Percentiles rank a stretch among this genome's conserved stretches.
phyloP scores from a whole-genome alignment of 345 rosid genomes.

The Geranium rotundifolium region DNA sequence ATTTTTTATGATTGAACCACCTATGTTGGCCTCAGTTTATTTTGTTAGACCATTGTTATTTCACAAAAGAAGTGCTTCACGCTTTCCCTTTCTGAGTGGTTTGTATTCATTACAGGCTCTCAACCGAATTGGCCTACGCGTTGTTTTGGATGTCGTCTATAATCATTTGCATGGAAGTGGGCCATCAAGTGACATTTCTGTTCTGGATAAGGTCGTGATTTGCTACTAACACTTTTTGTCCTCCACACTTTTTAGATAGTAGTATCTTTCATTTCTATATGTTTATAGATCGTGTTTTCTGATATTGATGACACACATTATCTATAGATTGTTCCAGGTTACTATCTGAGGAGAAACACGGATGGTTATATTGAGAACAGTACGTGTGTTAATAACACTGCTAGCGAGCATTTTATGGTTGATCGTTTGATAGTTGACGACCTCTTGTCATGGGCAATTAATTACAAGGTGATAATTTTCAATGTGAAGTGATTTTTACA shows the following conservation, averaged over 20 bases:
- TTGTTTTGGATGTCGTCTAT: slow-evolving; percentile 88
- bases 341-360: slow-evolving; percentile 76
- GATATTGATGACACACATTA: slow-evolving; percentile 9
- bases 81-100: slow-evolving; percentile 3
- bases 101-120: slow-evolving; percentile 45
- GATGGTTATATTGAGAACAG: slow-evolving; percentile 83
- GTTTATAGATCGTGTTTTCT: neutral
- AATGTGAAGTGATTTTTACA: neutral
- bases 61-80: slow-evolving; percentile 6
- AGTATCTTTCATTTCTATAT: neutral
- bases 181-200: slow-evolving; percentile 63
- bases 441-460: slow-evolving; percentile 65
- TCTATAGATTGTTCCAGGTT: slow-evolving; percentile 89
- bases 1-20: neutral
- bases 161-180: slow-evolving; percentile 90
- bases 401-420: slow-evolving; percentile 95
- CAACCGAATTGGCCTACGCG: slow-evolving; percentile 48
- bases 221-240: neutral
- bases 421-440: slow-evolving; percentile 81
- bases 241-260: slow-evolving; percentile 3
- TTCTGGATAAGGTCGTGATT: slow-evolving; percentile 71
- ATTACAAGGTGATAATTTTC: slow-evolving; percentile 62
- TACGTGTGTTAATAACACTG: slow-evolving; percentile 86
- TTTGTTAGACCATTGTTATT: neutral
- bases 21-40: neutral